These are phyloP conservation scores for Rhizopogon sp. DNA, from an alignment of 768 basidiomycete genomes.

Conservation along the genomic window DNA sequence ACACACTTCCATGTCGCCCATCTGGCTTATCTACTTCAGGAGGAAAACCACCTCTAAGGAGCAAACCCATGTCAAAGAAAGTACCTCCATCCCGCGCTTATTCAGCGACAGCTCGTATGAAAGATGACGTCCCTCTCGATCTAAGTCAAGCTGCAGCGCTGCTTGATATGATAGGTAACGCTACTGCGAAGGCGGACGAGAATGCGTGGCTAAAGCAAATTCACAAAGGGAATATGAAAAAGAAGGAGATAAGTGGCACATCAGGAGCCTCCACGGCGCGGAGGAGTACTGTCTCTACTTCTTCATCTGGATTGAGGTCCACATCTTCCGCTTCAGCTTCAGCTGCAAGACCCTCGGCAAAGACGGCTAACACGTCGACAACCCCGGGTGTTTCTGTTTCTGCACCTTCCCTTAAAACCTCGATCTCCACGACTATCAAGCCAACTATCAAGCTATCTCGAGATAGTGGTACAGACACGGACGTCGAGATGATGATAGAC, in stretches of 20 bases:
- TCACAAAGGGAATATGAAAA: constrained; percentile 7
- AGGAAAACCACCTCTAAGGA: not conserved
- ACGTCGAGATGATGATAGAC: not conserved
- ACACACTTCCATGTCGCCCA: not conserved
- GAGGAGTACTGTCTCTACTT: not conserved
- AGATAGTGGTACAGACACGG: not conserved
- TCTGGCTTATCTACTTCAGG: not conserved
- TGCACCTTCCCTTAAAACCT: not conserved
- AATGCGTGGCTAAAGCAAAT: constrained; percentile 23
- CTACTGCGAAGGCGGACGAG: constrained; percentile 16
- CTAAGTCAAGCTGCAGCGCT: not conserved
- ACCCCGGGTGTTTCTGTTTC: not conserved
- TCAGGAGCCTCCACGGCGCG: not conserved
- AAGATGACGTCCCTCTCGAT: not conserved
- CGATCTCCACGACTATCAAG: not conserved
- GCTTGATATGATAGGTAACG: constrained; percentile 14
- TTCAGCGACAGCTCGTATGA: not conserved
- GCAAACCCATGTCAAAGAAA: not conserved
- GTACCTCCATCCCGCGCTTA: not conserved
- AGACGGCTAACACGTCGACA: not conserved
- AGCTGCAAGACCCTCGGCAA: not conserved
- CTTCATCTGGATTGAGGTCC: not conserved
- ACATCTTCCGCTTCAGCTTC: not conserved
- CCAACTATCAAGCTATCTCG: not conserved
- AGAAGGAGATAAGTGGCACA: constrained; percentile 5